Evolutionary conservation across 345 rosid species (phyloP), one percentile per base, ranked within the genome.

Genomic region (Bretschneidera sinensis): DNA sequence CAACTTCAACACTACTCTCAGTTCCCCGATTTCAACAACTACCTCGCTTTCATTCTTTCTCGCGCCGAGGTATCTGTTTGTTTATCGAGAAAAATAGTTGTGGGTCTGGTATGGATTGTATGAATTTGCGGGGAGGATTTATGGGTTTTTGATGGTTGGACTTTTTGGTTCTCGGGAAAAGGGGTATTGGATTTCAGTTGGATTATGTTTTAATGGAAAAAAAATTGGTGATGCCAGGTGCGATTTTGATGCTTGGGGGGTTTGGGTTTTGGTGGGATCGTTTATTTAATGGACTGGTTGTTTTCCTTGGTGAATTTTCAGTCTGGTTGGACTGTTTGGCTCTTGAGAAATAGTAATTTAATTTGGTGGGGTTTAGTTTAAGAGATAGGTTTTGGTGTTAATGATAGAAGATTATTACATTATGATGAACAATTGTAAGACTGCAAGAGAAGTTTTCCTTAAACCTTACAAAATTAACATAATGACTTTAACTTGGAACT

Each of bases 1-100:
- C 96, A 94, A 69, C 96, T 94, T 23, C 92, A 94, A 14, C 91
- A 85, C 83, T 86, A 83, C 73, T 83, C 89, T 55, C 92, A 90
- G 72, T 77, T 85, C 76, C 95, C 97, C 49, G 99, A 94, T 86
- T 91, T 94, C 84, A 94, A 90, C 68, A 91, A 90, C 77, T 94
- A 94, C 65, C 96, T 90, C 58, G 95, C 79, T 61, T 94, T 90
- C 76, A 91, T 88, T 70, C 83, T 94, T 53, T 82, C 88, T n/a
- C 92, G 84, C 39, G 91, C 89, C 39, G 86, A 91, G 91, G 99
- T 94, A 62, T 33, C 57, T 20, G 0, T 10, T 18, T 33, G 48
- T 28, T 50, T 58, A 39, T 66, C 34, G 9, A 45, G 17, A 64
- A 34, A 24, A 33, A 10, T 13, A 9, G 33, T n/a, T 9, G 13